These are phyloP conservation scores for Murraya koenigii DNA, from an alignment of 345 rosid species.

Conservation along the genomic window DNA sequence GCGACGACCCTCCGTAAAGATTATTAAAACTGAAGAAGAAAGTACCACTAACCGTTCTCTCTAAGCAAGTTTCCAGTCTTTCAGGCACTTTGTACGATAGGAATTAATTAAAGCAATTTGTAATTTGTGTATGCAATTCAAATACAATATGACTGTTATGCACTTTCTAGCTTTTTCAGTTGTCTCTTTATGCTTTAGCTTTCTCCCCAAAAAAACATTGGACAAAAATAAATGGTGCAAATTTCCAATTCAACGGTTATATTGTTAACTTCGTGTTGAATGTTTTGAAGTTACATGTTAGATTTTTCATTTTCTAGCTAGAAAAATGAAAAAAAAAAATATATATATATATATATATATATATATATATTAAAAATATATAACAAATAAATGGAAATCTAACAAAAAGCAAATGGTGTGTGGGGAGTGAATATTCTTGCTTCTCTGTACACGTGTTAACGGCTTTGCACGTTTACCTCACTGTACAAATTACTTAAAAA, in stretches of 20 bases:
- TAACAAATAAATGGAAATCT: too few species aligned
- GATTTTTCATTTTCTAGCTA: too few species aligned
- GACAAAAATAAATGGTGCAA: neutral
- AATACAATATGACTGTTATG: neutral
- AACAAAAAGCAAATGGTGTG: too few species aligned
- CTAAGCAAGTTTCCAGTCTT: too few species aligned
- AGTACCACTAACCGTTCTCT: too few species aligned
- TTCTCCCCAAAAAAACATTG: too few species aligned
- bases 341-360: too few species aligned
- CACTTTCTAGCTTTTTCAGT: neutral
- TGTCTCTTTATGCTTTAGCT: too few species aligned
- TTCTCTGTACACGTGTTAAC: neutral
- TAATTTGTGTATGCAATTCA: neutral
- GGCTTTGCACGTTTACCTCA: neutral
- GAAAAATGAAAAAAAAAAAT: too few species aligned
- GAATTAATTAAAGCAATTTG: neutral
- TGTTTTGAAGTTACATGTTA: too few species aligned
- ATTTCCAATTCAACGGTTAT: neutral
- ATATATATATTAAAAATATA: too few species aligned
- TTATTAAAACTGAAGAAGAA: neutral
- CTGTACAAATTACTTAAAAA: neutral
- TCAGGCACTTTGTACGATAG: neutral
- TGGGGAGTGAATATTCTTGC: neutral
- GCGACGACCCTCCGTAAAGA: neutral
- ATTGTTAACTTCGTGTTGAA: too few species aligned